Conservation (phyloP, 768 basidiomycete genomes). For the Termitomyces sp. region DNA sequence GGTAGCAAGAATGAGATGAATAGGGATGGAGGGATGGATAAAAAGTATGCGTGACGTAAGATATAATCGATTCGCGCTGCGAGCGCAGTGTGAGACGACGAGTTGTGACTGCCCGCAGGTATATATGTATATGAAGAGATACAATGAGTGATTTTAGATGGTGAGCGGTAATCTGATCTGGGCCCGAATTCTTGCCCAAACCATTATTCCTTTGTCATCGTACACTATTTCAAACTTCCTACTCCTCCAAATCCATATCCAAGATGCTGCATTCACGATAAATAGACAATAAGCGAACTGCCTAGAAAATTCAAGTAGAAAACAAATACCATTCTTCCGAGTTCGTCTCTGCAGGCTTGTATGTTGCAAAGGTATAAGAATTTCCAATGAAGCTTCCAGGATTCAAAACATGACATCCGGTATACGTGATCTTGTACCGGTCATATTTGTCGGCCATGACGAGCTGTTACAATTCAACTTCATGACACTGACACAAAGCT, state of each 20-base stretch:
- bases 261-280: constrained; percentile 24
- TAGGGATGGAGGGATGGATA: no score
- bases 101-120: no score
- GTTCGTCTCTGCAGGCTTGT: constrained; percentile 77
- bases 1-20: no score
- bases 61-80: no score
- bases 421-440: constrained; percentile 93
- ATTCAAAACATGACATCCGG: constrained; percentile 98
- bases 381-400: constrained; percentile 88
- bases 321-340: constrained; percentile 73
- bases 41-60: no score
- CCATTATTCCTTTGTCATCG: no score
- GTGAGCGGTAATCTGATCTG: no score
- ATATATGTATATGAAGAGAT: no score
- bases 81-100: no score
- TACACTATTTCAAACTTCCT: neutral
- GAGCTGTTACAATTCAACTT: constrained; percentile 41
- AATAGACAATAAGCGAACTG: neutral
- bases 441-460: constrained; percentile 96
- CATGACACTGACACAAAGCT: neutral
- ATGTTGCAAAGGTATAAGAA: constrained; percentile 84
- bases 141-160: no score
- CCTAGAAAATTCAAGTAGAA: neutral
- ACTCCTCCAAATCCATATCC: constrained; percentile 34
- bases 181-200: no score